A percentile compares a stretch with the other conserved stretches of the same genome.
phyloP scores from a whole-genome alignment of 805 yeast species.

The Barnettozyma californica region DNA sequence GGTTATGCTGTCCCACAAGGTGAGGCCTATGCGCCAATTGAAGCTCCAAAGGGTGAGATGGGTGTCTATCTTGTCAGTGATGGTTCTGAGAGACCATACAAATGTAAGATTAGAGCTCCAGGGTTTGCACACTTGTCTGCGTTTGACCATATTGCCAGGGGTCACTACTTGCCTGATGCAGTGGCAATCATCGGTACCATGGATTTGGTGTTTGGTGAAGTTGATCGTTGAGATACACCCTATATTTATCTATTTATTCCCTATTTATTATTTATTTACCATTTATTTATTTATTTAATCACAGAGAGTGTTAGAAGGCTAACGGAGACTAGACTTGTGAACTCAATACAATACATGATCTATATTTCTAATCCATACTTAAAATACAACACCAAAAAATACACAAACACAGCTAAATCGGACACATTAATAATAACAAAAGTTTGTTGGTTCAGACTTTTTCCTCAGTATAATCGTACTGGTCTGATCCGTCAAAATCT shows the following conservation, averaged over 20 bases:
- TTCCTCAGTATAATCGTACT: conserved; percentile 11
- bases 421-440: no score
- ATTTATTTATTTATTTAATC: conserved; percentile 10
- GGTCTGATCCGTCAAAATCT: neutral
- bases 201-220: conserved; percentile 94
- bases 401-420: neutral
- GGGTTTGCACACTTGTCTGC: conserved; percentile 90
- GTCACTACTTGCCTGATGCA: conserved; percentile 85
- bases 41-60: conserved; percentile 96
- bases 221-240: conserved; percentile 55
- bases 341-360: neutral
- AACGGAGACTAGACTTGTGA: neutral
- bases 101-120: conserved; percentile 92
- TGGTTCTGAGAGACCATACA: conserved; percentile 86
- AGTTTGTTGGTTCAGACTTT: conserved; percentile 13
- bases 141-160: conserved; percentile 80
- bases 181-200: conserved; percentile 92
- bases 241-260: conserved; percentile 2
- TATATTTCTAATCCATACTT: neutral
- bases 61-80: conserved; percentile 85
- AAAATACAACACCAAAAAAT: neutral
- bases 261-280: conserved; percentile 8
- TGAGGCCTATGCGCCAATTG: conserved; percentile 86
- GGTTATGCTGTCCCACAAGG: conserved; percentile 88
- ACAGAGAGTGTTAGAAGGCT: conserved; percentile 1